Base-by-base conservation (phyloP, 73 alveolate species). In the Paramecium primaurelia region DNA sequence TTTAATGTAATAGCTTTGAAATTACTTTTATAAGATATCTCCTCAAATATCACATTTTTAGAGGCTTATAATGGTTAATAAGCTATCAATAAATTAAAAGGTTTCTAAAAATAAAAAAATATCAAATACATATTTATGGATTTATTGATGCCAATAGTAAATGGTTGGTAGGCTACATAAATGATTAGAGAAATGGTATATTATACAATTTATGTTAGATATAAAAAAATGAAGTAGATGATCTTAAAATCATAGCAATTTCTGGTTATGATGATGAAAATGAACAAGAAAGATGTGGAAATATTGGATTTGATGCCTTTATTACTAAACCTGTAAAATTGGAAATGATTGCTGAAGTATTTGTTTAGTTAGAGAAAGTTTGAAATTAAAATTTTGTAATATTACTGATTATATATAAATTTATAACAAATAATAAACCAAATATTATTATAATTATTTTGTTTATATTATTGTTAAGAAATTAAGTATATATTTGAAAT, bases 21-120 rank as follows among this genome's bases (percentile, higher is more conserved):
- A 77, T 22, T 77, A 3, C 42, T 77, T 20, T 38, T 77, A 22
- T 40, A 77, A 77, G 64, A 37, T 77, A 40, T 42, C 5, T 34
- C 38, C 16, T 20, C 71, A 7, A 22, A 11, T 37, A 40, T 77
- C n/a, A 37, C 40, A 16, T 26, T 38, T n/a, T 18, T 80, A 20
- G 93, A 88, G 42, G 93, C 93, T 5, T 88, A 88, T 71, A 88
- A 88, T 69, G 93, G 93, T 25, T 32, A 88, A 25, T 45, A 88
- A 71, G 94, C 94, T 12, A 71, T 88, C n/a, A 64, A 40, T 34
- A 88, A 88, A 73, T 51, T 68, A 30, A 58, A n/a, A 88, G n/a
- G 22, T 2, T 47, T 44, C 47, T 22, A 80, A 44, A 47, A 44
- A 47, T n/a, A 80, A 38, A 42, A 44, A 47, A 42, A 44, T 44